Evolutionary conservation across 2,329 filamentous ascomycete genomes (phyloP).

Genomic region (Beauveria sp.): DNA sequence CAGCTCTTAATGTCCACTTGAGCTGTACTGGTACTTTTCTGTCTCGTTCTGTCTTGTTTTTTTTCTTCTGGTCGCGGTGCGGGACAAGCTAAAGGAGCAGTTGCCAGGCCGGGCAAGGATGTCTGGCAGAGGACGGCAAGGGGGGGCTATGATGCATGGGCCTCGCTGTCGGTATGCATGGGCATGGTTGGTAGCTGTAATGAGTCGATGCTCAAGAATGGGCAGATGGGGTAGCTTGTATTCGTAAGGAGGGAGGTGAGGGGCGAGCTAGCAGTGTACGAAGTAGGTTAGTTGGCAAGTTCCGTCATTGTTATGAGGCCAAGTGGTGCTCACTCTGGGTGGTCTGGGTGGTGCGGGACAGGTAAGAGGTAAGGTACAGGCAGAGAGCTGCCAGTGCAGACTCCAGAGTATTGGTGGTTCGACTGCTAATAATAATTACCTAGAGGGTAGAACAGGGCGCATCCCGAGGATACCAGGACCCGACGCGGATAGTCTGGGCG

Average conservation of each 20-base stretch:
- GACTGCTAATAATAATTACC: not conserved
- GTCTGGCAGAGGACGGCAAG: not conserved
- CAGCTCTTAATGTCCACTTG: constrained; percentile 1
- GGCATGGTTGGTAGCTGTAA: not conserved
- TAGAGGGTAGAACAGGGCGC: not conserved
- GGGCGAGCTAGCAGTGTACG: constrained; percentile 1
- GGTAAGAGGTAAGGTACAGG: not conserved
- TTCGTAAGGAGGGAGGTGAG: constrained; percentile 2
- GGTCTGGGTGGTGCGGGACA: not conserved
- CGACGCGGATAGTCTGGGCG: not conserved
- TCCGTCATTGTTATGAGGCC: constrained; percentile 9
- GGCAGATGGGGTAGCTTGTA: not conserved
- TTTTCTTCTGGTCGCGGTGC: constrained; percentile 1
- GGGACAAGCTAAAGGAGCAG: not conserved
- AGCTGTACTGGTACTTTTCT: not conserved
- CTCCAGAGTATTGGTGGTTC: no score
- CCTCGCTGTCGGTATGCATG: constrained; percentile 4
- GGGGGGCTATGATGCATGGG: constrained; percentile 5
- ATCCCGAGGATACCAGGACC: not conserved
- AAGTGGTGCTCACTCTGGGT: not conserved
- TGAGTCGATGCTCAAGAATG: constrained; percentile 4
- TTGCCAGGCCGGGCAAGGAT: constrained; percentile 5
- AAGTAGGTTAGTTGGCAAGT: not conserved
- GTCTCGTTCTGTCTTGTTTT: constrained; percentile 3
- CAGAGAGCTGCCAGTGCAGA: no score